phyloP scores from a whole-genome alignment of 306 rosid species.

The Cicer yamashitae region DNA sequence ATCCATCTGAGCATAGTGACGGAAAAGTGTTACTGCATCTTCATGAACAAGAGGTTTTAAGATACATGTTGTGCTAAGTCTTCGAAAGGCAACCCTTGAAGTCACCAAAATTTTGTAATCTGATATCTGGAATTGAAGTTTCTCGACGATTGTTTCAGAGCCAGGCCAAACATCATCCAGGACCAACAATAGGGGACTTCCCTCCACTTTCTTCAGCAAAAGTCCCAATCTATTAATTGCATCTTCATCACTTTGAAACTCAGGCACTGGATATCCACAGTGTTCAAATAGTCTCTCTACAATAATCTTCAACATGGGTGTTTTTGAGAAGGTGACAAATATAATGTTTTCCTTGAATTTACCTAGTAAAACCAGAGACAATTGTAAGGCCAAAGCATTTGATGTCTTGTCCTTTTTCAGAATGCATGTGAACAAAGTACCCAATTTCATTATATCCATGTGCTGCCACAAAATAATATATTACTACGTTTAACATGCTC shows the following conservation, averaged over 20 bases:
- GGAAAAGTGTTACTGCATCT: constrained; percentile 60
- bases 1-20: constrained; percentile 46
- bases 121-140: constrained; percentile 43
- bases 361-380: constrained; percentile 44
- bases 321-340: constrained; percentile 54
- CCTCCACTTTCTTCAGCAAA: constrained; percentile 35
- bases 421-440: background rate
- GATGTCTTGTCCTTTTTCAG: background rate
- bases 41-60: constrained; percentile 48
- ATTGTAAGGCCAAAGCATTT: constrained; percentile 2
- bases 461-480: background rate
- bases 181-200: constrained; percentile 53
- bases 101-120: constrained; percentile 69
- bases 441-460: background rate
- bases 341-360: constrained; percentile 55
- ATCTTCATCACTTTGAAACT: constrained; percentile 44
- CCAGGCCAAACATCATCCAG: constrained; percentile 71
- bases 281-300: constrained; percentile 47
- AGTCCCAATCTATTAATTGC: constrained; percentile 23
- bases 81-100: constrained; percentile 55
- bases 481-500: background rate
- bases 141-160: constrained; percentile 59
- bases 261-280: constrained; percentile 41
- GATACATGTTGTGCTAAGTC: constrained; percentile 30
- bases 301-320: constrained; percentile 51